These are phyloP conservation scores for Pythium chondricola DNA, from an alignment of 352 stramenopile species.

Conservation along the genomic window DNA sequence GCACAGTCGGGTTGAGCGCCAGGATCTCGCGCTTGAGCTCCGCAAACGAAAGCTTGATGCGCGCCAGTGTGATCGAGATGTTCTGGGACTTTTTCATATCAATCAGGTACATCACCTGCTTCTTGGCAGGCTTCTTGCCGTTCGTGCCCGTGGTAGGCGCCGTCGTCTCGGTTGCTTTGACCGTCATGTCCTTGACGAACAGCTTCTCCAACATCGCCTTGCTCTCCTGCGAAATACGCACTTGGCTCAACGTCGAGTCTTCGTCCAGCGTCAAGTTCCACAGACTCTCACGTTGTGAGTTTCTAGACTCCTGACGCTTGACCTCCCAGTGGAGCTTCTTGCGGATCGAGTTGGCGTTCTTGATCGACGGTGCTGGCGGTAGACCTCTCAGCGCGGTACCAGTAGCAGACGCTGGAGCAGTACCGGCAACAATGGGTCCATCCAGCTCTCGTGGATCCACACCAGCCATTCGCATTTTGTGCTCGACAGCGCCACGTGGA, in stretches of 20 bases:
- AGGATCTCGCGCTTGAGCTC: slow-evolving; percentile 72
- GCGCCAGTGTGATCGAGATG: slow-evolving; percentile 77
- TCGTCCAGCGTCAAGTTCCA: slow-evolving; percentile 43
- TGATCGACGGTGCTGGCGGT: slow-evolving; percentile 16
- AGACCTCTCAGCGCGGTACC: slow-evolving; percentile 11
- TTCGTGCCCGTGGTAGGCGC: slow-evolving; percentile 12
- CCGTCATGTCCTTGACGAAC: slow-evolving; percentile 67
- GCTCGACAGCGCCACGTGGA: slow-evolving; percentile 68
- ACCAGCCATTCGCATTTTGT: slow-evolving; percentile 77
- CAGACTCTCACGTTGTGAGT: slow-evolving; percentile 50
- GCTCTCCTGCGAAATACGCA: slow-evolving; percentile 66
- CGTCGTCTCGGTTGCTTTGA: slow-evolving; percentile 24
- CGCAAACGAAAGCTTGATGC: slow-evolving; percentile 63
- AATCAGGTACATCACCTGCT: slow-evolving; percentile 68
- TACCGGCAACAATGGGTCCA: slow-evolving; percentile 27
- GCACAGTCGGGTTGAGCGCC: slow-evolving; percentile 64
- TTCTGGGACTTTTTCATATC: slow-evolving; percentile 89
- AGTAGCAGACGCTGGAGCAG: slow-evolving; percentile 15
- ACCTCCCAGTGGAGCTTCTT: slow-evolving; percentile 86
- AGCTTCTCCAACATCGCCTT: slow-evolving; percentile 67
- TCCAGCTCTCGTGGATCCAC: slow-evolving; percentile 65
- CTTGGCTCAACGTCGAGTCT: slow-evolving; percentile 27
- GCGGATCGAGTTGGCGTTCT: slow-evolving; percentile 66
- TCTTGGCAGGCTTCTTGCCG: slow-evolving; percentile 40
- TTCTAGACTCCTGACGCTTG: slow-evolving; percentile 31